Conservation (phyloP, 768 basidiomycete species). For the Collybiopsis confluens region DNA sequence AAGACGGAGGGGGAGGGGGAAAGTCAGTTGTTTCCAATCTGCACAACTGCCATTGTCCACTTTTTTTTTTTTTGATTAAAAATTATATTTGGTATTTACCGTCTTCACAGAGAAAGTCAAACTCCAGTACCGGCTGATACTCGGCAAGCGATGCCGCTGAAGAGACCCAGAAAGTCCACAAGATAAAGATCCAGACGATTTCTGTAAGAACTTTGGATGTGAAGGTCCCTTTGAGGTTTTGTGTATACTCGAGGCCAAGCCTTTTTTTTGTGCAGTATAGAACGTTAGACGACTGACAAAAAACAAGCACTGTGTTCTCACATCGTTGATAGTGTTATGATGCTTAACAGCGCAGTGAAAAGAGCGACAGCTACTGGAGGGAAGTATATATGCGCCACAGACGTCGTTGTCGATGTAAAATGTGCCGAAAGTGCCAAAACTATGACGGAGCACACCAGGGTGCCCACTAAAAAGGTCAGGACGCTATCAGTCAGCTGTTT, state of each 20-base stretch:
- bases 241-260: conserved; percentile 8
- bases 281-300: not conserved
- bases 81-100: too few relatives aligned
- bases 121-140: not conserved
- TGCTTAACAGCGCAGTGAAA: conserved; percentile 7
- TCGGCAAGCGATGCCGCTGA: not conserved
- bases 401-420: conserved; percentile 4
- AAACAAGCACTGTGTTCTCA: not conserved
- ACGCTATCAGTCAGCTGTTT: not conserved
- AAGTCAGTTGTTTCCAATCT: too few relatives aligned
- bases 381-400: conserved; percentile 6
- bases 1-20: too few relatives aligned
- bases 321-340: conserved; percentile 10
- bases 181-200: conserved; percentile 13
- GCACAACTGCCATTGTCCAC: too few relatives aligned
- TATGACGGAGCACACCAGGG: conserved; percentile 22
- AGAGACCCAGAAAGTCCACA: conserved; percentile 8
- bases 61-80: too few relatives aligned
- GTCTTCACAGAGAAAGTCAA: too few relatives aligned
- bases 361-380: conserved; percentile 9
- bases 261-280: not conserved
- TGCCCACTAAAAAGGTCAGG: not conserved
- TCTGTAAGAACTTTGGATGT: conserved; percentile 6
- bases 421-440: conserved; percentile 16
- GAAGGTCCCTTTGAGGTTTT: conserved; percentile 4